Evolutionary conservation across 2,329 filamentous ascomycete genomes (phyloP).

Genomic region (Colletotrichum sp.): DNA sequence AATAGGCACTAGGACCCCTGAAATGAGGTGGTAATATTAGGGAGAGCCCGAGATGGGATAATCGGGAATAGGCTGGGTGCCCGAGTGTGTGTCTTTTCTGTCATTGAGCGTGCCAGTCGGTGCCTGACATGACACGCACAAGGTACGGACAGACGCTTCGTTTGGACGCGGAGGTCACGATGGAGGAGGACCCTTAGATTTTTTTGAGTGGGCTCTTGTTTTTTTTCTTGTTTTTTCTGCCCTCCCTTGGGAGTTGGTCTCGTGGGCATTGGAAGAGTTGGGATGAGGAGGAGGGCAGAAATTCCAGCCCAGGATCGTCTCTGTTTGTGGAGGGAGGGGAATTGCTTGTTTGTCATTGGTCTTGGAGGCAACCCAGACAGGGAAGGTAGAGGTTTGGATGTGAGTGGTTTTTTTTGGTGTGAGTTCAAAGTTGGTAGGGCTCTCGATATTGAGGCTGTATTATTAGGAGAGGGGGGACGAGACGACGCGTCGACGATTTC

Average conservation of each 20-base stretch:
- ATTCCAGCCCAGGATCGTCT: neutral
- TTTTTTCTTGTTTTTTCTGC: neutral
- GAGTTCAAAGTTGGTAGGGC: neutral
- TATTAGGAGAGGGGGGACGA: neutral
- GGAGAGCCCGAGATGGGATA: neutral
- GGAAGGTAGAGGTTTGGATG: neutral
- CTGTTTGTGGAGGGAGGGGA: neutral
- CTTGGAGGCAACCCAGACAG: neutral
- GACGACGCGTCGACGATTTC: neutral
- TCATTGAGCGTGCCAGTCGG: neutral
- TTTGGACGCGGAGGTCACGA: neutral
- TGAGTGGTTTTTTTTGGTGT: neutral
- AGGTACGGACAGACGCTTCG: neutral
- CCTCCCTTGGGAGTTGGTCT: neutral
- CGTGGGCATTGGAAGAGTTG: neutral
- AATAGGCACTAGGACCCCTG: conserved; percentile 1
- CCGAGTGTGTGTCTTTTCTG: neutral
- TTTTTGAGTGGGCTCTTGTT: neutral
- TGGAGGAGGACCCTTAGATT: neutral
- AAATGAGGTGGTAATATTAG: neutral
- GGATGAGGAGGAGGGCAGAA: neutral
- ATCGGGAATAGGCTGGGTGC: neutral
- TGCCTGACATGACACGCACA: neutral
- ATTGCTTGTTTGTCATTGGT: neutral
- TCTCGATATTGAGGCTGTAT: neutral